Conservation (phyloP, 2,329 filamentous ascomycete species). For the Pseudogymnoascus sp. region DNA sequence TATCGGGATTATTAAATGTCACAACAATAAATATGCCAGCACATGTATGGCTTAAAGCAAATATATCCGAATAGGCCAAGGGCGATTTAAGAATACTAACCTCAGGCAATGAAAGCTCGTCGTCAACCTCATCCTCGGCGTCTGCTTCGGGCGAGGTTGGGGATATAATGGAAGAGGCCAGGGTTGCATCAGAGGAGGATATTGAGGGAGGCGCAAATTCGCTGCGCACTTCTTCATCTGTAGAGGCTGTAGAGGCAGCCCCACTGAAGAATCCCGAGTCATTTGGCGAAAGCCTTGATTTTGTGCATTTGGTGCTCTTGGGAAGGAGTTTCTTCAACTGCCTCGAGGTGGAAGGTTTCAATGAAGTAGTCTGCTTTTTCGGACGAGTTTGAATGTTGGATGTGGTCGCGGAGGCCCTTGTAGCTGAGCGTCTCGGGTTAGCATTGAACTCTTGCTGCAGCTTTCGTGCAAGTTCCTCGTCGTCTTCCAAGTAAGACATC, state of each 20-base stretch:
- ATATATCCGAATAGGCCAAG: not conserved
- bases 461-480: not conserved
- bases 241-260: not conserved
- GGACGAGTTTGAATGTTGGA: not conserved
- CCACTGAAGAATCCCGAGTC: constrained; percentile 3
- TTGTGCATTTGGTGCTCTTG: not conserved
- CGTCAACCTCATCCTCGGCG: not conserved
- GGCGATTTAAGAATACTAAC: not conserved
- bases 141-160: not conserved
- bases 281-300: not conserved
- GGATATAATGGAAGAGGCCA: not conserved
- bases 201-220: not conserved
- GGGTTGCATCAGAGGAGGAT: not conserved
- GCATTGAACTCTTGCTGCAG: not conserved
- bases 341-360: not conserved
- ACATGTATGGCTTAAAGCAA: not conserved
- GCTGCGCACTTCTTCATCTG: not conserved
- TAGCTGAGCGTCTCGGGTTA: constrained; percentile 8
- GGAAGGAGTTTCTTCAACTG: not conserved
- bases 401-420: not conserved
- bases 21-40: not conserved
- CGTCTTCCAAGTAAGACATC: not conserved
- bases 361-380: not conserved
- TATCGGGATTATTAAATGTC: not conserved
- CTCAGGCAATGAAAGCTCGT: not conserved